Evolutionary conservation across 2,329 filamentous ascomycete genomes (phyloP).

Genomic region (Sphaerulina populicola): DNA sequence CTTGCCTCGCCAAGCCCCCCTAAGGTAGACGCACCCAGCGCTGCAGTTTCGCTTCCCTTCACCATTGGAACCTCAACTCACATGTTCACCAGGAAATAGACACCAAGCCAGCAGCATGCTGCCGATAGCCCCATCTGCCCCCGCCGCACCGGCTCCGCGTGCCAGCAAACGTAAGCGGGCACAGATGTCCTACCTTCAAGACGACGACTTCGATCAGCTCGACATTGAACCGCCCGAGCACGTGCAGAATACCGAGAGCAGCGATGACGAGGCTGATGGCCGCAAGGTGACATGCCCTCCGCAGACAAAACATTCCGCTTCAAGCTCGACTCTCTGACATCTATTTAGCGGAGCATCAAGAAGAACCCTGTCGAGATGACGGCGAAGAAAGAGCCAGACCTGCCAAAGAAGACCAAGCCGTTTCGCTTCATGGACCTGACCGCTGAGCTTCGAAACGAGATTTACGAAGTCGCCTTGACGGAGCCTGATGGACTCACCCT

Average conservation of each 20-base stretch:
- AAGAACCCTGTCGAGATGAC: constrained; percentile 5
- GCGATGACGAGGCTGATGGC: constrained; percentile 15
- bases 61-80: too few species aligned
- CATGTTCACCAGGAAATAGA: too few species aligned
- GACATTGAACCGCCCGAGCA: constrained; percentile 3
- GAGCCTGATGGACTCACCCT: constrained; percentile 21
- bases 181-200: constrained; percentile 23
- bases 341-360: not conserved
- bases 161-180: constrained; percentile 27
- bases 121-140: not conserved
- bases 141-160: not conserved
- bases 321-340: too few species aligned
- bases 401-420: constrained; percentile 16
- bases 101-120: not conserved
- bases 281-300: constrained; percentile 12
- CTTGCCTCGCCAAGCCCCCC: not conserved
- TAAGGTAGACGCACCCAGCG: not conserved
- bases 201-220: constrained; percentile 18
- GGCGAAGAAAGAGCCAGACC: constrained; percentile 11
- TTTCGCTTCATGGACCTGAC: constrained; percentile 25
- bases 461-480: constrained; percentile 27
- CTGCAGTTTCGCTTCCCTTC: too few species aligned
- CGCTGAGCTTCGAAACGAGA: constrained; percentile 26
- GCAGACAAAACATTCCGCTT: too few species aligned
- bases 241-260: not conserved